Base-by-base conservation (phyloP, 2,329 filamentous ascomycete species). In the Iodosphaeria phyllophila region DNA sequence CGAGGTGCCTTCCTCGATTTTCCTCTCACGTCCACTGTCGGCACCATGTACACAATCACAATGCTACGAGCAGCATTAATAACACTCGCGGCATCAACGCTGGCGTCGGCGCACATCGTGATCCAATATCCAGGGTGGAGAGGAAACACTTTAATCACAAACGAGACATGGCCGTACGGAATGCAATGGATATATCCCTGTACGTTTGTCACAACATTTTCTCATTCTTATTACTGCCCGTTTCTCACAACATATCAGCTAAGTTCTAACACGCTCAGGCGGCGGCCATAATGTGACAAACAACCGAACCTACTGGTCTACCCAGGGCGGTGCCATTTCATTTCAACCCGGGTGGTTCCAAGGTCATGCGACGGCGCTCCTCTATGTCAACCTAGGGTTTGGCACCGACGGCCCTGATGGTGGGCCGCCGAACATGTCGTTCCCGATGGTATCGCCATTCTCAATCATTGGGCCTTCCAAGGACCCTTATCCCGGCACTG, bases 141-240 rank as follows among this genome's bases (percentile, higher is more conserved):
- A 63, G 83, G 82, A 35, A 74, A 92, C 56, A 91, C 82, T 46
- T 65, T 92, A 33, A 64, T 75, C 43, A 76, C 74, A 21, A 91
- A 82, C 46, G 69, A 67, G 3, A 71, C 64, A 1, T 89, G 69
- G 38, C 83, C 83, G 2, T 92, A 78, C 37, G 84, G 83, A 52
- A 86, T 89, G 78, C 77, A 92, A 56, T 93, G 83, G 83, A 71
- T 74, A 47, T 92, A 92, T 57, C 83, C 84, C 50, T 93, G 83
- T 92, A 58, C 54, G 79, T 23, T 10, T 12, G n/a, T 11, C n/a
- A 6, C 12, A 8, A 11, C 15, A 14, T 9, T 16, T 15, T 4
- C 13, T 16, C n/a, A 6, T 20, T 14, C 11, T 8, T 13, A 5
- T 10, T 19, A 29, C 18, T 8, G 20, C 18, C 18, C n/a, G 8